A percentile compares a stretch with the other conserved stretches of the same genome.
These are phyloP conservation scores for Nemania serpens DNA, from an alignment of 2,329 filamentous ascomycete genomes.

Conservation along the genomic window DNA sequence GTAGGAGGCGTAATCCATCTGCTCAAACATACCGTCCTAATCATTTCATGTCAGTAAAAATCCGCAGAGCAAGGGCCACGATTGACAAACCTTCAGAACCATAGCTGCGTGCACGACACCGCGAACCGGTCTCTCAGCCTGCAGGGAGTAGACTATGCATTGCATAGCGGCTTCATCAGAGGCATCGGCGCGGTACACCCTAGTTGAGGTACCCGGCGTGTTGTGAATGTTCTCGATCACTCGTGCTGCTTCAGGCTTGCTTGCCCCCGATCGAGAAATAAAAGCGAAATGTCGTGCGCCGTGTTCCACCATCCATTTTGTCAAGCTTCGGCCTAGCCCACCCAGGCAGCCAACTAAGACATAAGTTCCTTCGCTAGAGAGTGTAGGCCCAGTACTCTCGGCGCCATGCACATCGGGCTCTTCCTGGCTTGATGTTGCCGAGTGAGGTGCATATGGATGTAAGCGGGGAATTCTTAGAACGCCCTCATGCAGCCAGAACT, in stretches of 20 bases:
- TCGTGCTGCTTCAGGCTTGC: conserved; percentile 33
- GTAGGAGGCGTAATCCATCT: conserved; percentile 18
- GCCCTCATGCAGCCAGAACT: conserved; percentile 35
- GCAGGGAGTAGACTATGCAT: conserved; percentile 16
- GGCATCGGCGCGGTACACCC: conserved; percentile 21
- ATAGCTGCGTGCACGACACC: conserved; percentile 38
- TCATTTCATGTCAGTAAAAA: conserved; percentile 5
- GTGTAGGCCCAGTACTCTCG: neutral
- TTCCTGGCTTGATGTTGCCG: neutral
- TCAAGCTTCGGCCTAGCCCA: conserved; percentile 43
- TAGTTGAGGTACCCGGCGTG: conserved; percentile 6
- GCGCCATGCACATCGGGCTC: neutral
- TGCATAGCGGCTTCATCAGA: conserved; percentile 14
- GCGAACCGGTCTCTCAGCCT: conserved; percentile 28
- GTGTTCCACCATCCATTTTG: conserved; percentile 41
- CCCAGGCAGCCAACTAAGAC: conserved; percentile 45
- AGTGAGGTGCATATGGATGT: conserved; percentile 25
- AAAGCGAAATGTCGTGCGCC: conserved; percentile 43
- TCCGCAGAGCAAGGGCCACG: neutral
- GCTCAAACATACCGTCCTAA: conserved; percentile 29
- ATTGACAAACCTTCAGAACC: conserved; percentile 25
- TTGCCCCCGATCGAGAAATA: conserved; percentile 40
- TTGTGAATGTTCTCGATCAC: conserved; percentile 15
- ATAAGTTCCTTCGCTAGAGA: conserved; percentile 32
- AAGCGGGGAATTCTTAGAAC: conserved; percentile 30